phyloP scores from a whole-genome alignment of 148 eudicot species.

The Suaeda aralocaspica region DNA sequence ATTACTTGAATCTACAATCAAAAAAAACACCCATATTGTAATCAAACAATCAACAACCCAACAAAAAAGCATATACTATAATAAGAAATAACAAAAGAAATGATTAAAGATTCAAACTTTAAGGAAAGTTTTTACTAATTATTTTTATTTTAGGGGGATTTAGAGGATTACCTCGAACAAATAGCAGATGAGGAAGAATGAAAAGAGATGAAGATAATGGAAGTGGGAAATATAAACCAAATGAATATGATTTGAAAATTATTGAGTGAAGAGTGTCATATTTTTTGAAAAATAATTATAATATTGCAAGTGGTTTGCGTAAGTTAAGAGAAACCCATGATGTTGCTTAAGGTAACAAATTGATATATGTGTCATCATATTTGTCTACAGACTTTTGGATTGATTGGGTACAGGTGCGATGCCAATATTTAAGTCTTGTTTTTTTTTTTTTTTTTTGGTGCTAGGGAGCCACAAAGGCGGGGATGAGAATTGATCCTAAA shows the following conservation, averaged over 20 bases:
- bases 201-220: neutral
- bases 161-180: constrained; percentile 16
- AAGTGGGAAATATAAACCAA: neutral
- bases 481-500: no score
- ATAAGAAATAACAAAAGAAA: neutral
- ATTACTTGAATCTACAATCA: neutral
- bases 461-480: no score
- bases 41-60: neutral
- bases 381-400: no score
- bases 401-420: no score
- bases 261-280: neutral
- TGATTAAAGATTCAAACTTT: neutral
- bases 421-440: no score
- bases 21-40: neutral
- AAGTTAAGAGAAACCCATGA: constrained; percentile 14
- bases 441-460: no score
- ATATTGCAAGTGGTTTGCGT: constrained; percentile 12
- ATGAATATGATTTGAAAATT: neutral
- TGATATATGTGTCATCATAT: no score
- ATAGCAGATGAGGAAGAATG: neutral
- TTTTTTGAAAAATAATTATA: neutral
- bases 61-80: neutral
- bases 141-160: no score
- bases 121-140: no score
- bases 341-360: neutral